These are phyloP conservation scores for Groenewaldozyma sp. DNA, from an alignment of 1,139 yeast genomes.

Conservation along the genomic window DNA sequence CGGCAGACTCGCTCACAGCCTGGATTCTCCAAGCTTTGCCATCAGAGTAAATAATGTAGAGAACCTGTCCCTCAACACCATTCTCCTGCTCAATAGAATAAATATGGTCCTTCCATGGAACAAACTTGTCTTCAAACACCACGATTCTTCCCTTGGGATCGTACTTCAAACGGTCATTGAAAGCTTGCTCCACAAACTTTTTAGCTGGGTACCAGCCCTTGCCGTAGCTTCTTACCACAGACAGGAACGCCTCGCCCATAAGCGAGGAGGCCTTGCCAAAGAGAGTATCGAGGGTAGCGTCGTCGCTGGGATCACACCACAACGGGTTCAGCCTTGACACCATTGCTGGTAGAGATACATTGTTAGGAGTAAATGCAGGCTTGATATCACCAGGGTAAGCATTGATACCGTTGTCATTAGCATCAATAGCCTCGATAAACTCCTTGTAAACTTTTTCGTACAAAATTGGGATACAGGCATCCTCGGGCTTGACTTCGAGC, in stretches of 20 bases:
- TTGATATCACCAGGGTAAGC: slow-evolving; percentile 44
- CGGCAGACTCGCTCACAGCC: slow-evolving; percentile 68
- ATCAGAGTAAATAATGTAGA: slow-evolving; percentile 77
- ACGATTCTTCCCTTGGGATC: slow-evolving; percentile 58
- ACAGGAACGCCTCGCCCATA: slow-evolving; percentile 74
- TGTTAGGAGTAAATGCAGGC: slow-evolving; percentile 32
- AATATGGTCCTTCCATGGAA: slow-evolving; percentile 94
- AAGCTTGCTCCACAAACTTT: slow-evolving; percentile 61
- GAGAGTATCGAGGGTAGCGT: slow-evolving; percentile 54
- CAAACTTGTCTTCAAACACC: slow-evolving; percentile 57
- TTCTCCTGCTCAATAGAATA: slow-evolving; percentile 62
- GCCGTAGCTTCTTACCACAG: slow-evolving; percentile 63
- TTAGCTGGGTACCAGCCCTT: slow-evolving; percentile 90
- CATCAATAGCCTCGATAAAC: slow-evolving; percentile 87
- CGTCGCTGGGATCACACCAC: slow-evolving; percentile 62
- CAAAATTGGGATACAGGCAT: slow-evolving; percentile 45
- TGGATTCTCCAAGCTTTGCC: slow-evolving; percentile 80
- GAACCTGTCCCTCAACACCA: slow-evolving; percentile 41
- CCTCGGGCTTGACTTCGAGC: slow-evolving; percentile 26
- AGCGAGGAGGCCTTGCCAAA: slow-evolving; percentile 66
- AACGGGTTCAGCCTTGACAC: slow-evolving; percentile 74
- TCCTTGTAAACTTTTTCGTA: slow-evolving; percentile 72
- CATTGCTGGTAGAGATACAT: slow-evolving; percentile 70
- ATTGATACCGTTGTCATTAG: slow-evolving; percentile 88
- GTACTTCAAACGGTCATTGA: slow-evolving; percentile 32